phyloP scores from a whole-genome alignment of 176 grass and related monocot genomes.

The Bromus sterilis region DNA sequence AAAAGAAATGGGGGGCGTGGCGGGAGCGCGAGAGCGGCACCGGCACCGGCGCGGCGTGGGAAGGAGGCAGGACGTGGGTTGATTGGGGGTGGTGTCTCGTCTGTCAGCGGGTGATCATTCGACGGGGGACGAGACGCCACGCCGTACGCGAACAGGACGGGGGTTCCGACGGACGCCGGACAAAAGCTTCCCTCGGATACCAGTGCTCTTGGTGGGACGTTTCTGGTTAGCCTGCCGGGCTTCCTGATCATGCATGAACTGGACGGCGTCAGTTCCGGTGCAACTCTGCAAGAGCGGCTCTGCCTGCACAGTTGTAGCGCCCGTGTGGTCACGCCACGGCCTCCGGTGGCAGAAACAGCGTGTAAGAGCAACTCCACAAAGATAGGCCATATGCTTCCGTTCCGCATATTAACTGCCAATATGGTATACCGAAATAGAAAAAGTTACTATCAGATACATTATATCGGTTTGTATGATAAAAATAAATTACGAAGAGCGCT shows the following conservation, averaged over 20 bases:
- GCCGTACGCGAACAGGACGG: not conserved
- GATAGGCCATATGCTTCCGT: too few species aligned
- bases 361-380: not conserved
- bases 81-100: not conserved
- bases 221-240: not conserved
- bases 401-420: too few species aligned
- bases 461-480: too few species aligned
- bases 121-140: not conserved
- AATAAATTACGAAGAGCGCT: too few species aligned
- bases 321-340: not conserved
- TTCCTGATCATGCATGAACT: not conserved
- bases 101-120: constrained; percentile 15
- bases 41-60: not conserved
- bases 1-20: not conserved
- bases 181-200: constrained; percentile 36
- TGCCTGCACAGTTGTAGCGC: not conserved
- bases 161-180: not conserved
- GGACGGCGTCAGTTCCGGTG: not conserved
- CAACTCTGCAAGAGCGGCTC: not conserved
- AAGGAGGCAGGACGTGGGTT: not conserved
- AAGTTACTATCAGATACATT: too few species aligned
- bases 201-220: not conserved
- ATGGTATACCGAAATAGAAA: too few species aligned
- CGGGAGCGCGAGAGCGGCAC: not conserved
- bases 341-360: not conserved